Base-by-base conservation (phyloP, 805 yeast species). In the Kuraishia borneana region DNA sequence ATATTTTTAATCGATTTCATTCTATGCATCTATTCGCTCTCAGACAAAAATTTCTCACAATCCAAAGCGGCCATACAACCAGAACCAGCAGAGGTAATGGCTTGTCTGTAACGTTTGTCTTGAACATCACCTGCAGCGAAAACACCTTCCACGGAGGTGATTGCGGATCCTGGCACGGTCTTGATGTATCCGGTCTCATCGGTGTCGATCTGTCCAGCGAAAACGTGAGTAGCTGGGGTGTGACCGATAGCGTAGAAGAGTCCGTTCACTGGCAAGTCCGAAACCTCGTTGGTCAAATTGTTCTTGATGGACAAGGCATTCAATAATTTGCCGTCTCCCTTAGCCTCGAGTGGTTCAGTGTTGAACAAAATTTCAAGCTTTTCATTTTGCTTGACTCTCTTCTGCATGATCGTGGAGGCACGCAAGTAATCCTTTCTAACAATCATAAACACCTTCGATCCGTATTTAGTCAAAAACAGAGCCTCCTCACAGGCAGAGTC, bases 401-500 rank as follows among this genome's bases (percentile, higher is more conserved):
- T 89, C 61, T 85, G 95, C 99, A 92, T 92, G 58, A 92, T 85
- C 28, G 82, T 75, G 8, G 97, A 88, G 16, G 99, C 99, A 63
- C 99, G 78, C 50, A 92, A 70, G 54, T 70, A 73, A 60, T 89
- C 96, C 60, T 89, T 85, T 72, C 99, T 85, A 34, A 92, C 96
- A 48, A 92, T 69, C 58, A 92, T 65, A 61, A 65, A 85, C 37
- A 92, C 98, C 68, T 92, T 92, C 36, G 96, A 85, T 42, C 95
- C 99, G 62, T 92, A 92, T 61, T 92, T 92, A 50, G 99, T 92
- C 58, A 92, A 71, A 64, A 92, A 92, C 45, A 83, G 66, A 21
- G 99, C 98, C 67, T 92, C 99, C 67, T 92, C 99, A 61, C 97
- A 94, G 14, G 99, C 99, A 46, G 96, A 87, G 63, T 92, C 99